Percentiles rank a stretch among this genome's conserved stretches.
Evolutionary conservation across 495 filamentous ascomycete species (phyloP).

Genomic region (Xylaria scruposa): DNA sequence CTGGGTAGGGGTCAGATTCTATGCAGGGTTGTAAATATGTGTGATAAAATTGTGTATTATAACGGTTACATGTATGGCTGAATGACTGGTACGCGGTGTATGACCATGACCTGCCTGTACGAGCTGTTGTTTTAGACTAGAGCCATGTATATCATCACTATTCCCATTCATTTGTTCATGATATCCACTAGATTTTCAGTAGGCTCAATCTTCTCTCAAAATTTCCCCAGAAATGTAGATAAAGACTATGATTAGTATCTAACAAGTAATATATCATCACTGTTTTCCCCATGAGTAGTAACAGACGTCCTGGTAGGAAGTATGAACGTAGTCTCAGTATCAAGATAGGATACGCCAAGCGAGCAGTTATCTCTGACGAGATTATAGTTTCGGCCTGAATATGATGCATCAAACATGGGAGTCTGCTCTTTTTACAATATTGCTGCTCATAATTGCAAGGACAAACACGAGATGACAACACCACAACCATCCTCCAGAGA

Average conservation of each 20-base stretch:
- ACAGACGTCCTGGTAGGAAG: neutral
- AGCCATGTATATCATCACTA: slow-evolving; percentile 4
- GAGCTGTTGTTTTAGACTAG: neutral
- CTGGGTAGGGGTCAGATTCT: neutral
- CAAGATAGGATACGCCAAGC: neutral
- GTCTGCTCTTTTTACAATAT: neutral
- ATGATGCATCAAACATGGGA: neutral
- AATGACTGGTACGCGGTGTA: neutral
- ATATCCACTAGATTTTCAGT: neutral
- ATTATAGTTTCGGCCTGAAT: no score
- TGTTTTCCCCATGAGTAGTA: neutral
- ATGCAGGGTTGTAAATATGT: neutral
- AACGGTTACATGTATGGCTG: neutral
- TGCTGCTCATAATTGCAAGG: no score
- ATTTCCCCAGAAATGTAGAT: neutral
- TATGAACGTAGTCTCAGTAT: neutral
- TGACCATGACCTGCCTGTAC: neutral
- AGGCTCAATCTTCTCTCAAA: neutral
- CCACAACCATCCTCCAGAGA: neutral
- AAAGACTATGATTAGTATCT: neutral
- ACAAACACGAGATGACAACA: neutral
- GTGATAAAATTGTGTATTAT: slow-evolving; percentile 6
- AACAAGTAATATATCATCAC: no score
- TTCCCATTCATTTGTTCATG: neutral
- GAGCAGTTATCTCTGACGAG: neutral